Base-by-base conservation (phyloP, 2,329 filamentous ascomycete genomes). In the Phoma sp. region DNA sequence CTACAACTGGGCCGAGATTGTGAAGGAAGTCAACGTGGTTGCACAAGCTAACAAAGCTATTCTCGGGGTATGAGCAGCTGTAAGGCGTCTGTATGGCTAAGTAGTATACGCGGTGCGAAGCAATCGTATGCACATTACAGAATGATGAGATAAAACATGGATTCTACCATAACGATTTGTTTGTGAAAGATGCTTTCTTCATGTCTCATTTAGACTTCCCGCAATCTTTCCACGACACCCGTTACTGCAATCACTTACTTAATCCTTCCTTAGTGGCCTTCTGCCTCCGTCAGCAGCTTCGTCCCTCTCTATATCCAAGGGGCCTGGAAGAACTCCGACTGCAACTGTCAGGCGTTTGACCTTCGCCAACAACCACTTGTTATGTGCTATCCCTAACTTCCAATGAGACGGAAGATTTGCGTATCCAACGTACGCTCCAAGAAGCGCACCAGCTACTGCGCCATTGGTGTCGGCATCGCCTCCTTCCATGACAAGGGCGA, bases 381-480 rank as follows among this genome's bases (percentile, higher is more conserved):
- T 75, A 49, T 82, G 74, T 11, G 61, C 65, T 20, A 84, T 69
- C 0, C 81, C 81, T 46, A 79, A 71, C 45, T 76, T 74, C 82
- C 82, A 84, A 54, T 82, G 77, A 0, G 72, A 60, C 0, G 82
- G 81, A 4, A 84, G 67, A 1, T 69, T 68, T 33, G 71, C 75
- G 62, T 79, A 80, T 12, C 82, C 82, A 1, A 83, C 60, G 33
- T 77, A 79, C 0, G 75, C 77, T 0, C 82, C 82, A 0, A 84
- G 57, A 0, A 84, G 67, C 0, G 81, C 80, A 0, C 81, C 81
- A 0, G 81, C 81, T 47, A 80, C 81, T 37, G 80, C 82, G 6
- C 80, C 81, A 53, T 84, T 84, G 0, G 82, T 84, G 56, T 84
- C 82, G 3, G 81, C 80, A 55, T 84, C 82, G 0, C 82, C 82